phyloP scores from a whole-genome alignment of 2,329 filamentous ascomycete genomes.

The Apiospora aurea region DNA sequence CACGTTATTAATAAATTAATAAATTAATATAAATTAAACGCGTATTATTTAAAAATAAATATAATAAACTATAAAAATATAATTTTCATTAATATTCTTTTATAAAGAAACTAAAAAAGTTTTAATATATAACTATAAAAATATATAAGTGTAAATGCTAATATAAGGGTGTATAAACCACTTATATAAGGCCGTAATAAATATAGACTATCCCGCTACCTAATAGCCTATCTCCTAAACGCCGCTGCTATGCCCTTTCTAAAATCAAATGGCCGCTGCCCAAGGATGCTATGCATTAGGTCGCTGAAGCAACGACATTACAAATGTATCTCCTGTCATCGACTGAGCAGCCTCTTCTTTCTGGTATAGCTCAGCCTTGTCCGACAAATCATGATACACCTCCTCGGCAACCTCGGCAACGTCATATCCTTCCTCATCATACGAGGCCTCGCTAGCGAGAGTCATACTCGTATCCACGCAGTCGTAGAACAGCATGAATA shows the following conservation, averaged over 20 bases:
- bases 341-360: slow-evolving; percentile 7
- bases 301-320: slow-evolving; percentile 25
- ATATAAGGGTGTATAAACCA: too few relatives aligned
- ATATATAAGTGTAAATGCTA: too few relatives aligned
- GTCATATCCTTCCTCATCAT: not conserved
- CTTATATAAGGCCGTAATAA: too few relatives aligned
- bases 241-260: slow-evolving; percentile 26
- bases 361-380: not conserved
- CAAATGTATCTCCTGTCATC: slow-evolving; percentile 19
- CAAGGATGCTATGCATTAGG: slow-evolving; percentile 19
- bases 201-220: not conserved
- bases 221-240: slow-evolving; percentile 16
- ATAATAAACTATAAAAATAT: too few relatives aligned
- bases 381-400: not conserved
- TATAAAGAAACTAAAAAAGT: too few relatives aligned
- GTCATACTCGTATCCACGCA: slow-evolving; percentile 64
- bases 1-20: too few relatives aligned
- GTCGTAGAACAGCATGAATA: slow-evolving; percentile 99
- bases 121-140: too few relatives aligned
- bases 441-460: slow-evolving; percentile 32
- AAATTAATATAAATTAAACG: too few relatives aligned
- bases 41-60: too few relatives aligned
- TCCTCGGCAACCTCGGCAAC: not conserved
- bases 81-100: too few relatives aligned
- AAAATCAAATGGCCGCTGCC: slow-evolving; percentile 5